These are phyloP conservation scores for Stephania cephalantha DNA, from an alignment of 164 flowering plant species.

Conservation along the genomic window DNA sequence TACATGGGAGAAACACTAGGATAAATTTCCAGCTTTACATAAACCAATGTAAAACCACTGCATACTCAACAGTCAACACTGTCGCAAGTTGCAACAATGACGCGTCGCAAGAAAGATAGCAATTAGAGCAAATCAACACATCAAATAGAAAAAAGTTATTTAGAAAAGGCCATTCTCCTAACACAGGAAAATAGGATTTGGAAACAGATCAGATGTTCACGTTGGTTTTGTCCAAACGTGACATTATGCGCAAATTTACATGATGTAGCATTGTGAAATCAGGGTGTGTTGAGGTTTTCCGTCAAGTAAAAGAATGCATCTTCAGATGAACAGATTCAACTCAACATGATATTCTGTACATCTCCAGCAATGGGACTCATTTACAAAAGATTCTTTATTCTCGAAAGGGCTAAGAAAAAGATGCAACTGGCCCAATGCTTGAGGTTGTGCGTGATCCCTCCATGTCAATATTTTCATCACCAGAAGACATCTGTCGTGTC, in stretches of 20 bases:
- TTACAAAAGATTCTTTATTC: slow-evolving; percentile 39
- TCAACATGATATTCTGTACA: slow-evolving; percentile 49
- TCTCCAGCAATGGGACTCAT: slow-evolving; percentile 54
- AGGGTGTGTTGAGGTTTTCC: slow-evolving; percentile 29
- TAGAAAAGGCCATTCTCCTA: slow-evolving; percentile 4
- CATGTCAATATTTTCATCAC: slow-evolving; percentile 50
- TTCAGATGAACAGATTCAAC: slow-evolving; percentile 38
- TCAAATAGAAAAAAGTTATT: slow-evolving; percentile 3
- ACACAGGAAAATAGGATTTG: slow-evolving; percentile 11
- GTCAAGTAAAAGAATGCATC: slow-evolving; percentile 34
- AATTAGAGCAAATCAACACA: background rate
- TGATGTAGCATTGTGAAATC: slow-evolving; percentile 36
- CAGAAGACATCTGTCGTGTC: slow-evolving; percentile 59
- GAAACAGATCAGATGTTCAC: slow-evolving; percentile 36
- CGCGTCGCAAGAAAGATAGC: background rate
- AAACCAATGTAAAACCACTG: slow-evolving; percentile 4
- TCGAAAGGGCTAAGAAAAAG: slow-evolving; percentile 30
- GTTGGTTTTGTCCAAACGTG: slow-evolving; percentile 36
- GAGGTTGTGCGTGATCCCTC: slow-evolving; percentile 39
- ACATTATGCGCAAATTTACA: slow-evolving; percentile 46
- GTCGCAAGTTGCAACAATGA: slow-evolving; percentile 1
- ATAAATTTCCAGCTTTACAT: slow-evolving; percentile 2
- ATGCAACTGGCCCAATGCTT: slow-evolving; percentile 26
- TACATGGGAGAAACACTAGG: background rate
- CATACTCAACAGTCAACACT: slow-evolving; percentile 1